A percentile compares a stretch with the other conserved stretches of the same genome.
phyloP scores from a whole-genome alignment of 768 basidiomycete genomes.

The Tricholoma bakamatsutake region DNA sequence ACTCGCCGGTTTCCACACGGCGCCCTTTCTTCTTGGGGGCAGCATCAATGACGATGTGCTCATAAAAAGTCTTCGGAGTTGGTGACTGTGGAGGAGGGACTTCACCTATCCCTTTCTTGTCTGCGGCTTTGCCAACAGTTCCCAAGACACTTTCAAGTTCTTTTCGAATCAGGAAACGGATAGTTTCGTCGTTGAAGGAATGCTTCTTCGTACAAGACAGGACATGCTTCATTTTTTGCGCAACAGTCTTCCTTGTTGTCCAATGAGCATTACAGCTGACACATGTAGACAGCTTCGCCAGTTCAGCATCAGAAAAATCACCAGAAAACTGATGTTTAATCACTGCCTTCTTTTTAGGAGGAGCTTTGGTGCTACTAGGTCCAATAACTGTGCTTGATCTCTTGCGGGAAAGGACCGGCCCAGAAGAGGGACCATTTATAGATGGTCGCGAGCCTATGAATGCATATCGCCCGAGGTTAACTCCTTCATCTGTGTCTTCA shows the following conservation, averaged over 20 bases:
- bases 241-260: slow-evolving; percentile 61
- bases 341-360: slow-evolving; percentile 10
- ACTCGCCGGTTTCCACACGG: slow-evolving; percentile 31
- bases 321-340: slow-evolving; percentile 17
- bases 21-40: slow-evolving; percentile 41
- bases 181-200: slow-evolving; percentile 45
- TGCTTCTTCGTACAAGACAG: slow-evolving; percentile 62
- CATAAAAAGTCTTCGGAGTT: slow-evolving; percentile 40
- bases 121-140: slow-evolving; percentile 12
- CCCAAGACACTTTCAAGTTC: slow-evolving; percentile 28
- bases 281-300: slow-evolving; percentile 49
- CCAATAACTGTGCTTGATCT: slow-evolving; percentile 6
- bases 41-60: slow-evolving; percentile 43
- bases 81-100: slow-evolving; percentile 6
- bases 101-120: slow-evolving; percentile 19
- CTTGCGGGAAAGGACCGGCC: slow-evolving; percentile 9
- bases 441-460: slow-evolving; percentile 16
- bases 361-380: slow-evolving; percentile 5
- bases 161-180: slow-evolving; percentile 45
- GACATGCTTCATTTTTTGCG: slow-evolving; percentile 65
- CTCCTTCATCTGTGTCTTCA: slow-evolving; percentile 18
- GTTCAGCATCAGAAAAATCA: slow-evolving; percentile 40
- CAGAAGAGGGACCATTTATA: neutral
- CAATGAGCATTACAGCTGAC: slow-evolving; percentile 60
- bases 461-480: slow-evolving; percentile 37